Conservation (phyloP, 148 eudicot genomes). For the Rhododendron vialii region DNA sequence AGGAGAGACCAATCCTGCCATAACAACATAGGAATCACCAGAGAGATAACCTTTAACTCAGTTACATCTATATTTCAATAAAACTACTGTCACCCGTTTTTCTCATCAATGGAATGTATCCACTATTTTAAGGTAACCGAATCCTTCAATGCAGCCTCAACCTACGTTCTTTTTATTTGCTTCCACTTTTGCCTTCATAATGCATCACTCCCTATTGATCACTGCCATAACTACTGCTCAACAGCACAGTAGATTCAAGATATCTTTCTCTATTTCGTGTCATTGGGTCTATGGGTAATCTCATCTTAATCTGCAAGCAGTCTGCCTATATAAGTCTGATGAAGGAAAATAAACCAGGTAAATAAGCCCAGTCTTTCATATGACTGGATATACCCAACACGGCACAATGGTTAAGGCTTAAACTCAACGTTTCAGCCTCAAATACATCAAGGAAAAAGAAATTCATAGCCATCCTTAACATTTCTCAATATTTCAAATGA, state of each 20-base stretch:
- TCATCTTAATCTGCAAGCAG: neutral
- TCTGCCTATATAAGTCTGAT: neutral
- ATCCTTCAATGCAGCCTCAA: neutral
- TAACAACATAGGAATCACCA: neutral
- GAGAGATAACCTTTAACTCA: neutral
- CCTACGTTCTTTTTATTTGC: neutral
- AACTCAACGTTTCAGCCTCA: neutral
- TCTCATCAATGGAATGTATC: neutral
- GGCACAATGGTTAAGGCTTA: neutral
- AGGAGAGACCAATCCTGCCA: neutral
- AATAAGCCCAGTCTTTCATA: neutral
- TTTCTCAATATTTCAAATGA: neutral
- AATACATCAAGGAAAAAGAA: neutral
- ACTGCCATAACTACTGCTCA: neutral
- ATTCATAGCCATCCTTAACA: neutral
- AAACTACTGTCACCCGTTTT: neutral
- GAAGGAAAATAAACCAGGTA: neutral
- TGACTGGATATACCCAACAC: neutral
- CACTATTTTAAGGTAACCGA: neutral
- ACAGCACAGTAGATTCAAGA: neutral
- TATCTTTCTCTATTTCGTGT: neutral
- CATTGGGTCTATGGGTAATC: neutral
- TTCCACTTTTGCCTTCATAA: neutral
- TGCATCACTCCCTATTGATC: neutral
- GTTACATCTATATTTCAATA: neutral